Evolutionary conservation across 2,329 filamentous ascomycete genomes (phyloP), one percentile per base, ranked within the genome.

Genomic region (Colletotrichum magnum): DNA sequence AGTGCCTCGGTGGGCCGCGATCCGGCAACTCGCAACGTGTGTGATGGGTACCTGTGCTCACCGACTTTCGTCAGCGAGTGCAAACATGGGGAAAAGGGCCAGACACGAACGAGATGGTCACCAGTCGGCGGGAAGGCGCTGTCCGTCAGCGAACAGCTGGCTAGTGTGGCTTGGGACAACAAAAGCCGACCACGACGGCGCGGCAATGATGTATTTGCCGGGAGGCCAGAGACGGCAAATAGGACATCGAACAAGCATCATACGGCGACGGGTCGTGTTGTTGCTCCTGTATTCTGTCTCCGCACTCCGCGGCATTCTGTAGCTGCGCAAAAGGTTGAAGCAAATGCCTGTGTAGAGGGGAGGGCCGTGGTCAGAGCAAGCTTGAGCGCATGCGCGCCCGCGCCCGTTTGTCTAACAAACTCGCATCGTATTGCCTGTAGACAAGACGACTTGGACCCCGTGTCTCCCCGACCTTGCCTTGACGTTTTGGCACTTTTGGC

Each of bases 141-240:
- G 62, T 56, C 63, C 51, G 54, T 51, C 61, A 60, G 61, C 43
- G 36, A 45, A 60, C 54, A 66, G 66, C 61, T 69, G 66, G 66
- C 66, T 69, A 66, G 61, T 50, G 66, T 53, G 51, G 24, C 48
- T 59, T 45, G 36, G 50, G 28, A 36, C 45, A 43, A 21, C 41
- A 39, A 41, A 28, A 56, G 39, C 39, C 32, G 65, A 65, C 41
- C 48, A 56, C 45, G 32, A 10, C 21, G 45, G 64, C 13, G 18
- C 12, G 60, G 47, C 45, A 53, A 64, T 54, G 65, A 54, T 57
- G 50, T 53, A 36, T 58, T 18, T 58, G 60, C 41, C 32, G 41
- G 21, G 58, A 36, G 28, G 28, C n/a, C 16, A 50, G 64, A 50
- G 36, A 43, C 52, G 52, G 45, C 24, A 36, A 36, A 39, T 45